Base-by-base conservation (phyloP, 2,329 filamentous ascomycete species). In the Colletotrichum echinochloae region DNA sequence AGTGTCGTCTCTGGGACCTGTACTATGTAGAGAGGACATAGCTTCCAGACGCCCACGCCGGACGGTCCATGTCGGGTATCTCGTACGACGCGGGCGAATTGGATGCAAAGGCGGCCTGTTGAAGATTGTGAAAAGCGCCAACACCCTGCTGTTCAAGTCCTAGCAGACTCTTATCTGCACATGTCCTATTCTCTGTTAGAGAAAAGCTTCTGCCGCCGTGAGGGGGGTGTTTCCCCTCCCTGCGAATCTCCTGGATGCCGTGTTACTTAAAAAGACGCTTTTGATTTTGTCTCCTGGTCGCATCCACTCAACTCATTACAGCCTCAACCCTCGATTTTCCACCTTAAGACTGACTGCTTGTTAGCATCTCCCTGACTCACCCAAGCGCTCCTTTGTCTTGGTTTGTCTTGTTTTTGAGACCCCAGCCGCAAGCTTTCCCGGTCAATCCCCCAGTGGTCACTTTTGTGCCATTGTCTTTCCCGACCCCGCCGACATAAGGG, bases 401-500 rank as follows among this genome's bases (percentile, higher is more conserved):
- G 11, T 54, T 59, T 54, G 41, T 12, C 5, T 60, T 49, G 20
- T 44, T 20, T 33, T 60, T 44, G 44, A 1, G 9, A 41, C 30
- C 51, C 64, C 46, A 56, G 35, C 66, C 39, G 30, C 37, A 35
- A 20, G 26, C 49, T 28, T 64, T 65, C 55, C 60, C 9, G 26
- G 37, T 48, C 54, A 26, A 51, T 23, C 30, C 41, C 46, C 30
- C n/a, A n/a, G 23, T 46, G 23, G 11, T 18, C 23, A 26, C 56
- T 48, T 28, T 28, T 66, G 61, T 66, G 63, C 56, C 39, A 66
- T 62, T 55, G 56, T 61, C 26, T 14, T 56, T 39, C 51, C 33
- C 6, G 16, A 41, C 65, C 63, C 56, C 67, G 56, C 67, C 56
- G 63, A 70, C 67, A 30, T 44, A 70, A 70, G 51, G 67, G 57